Evolutionary conservation across 345 rosid species (phyloP).

Genomic region (Eucalyptus erythrocorys): DNA sequence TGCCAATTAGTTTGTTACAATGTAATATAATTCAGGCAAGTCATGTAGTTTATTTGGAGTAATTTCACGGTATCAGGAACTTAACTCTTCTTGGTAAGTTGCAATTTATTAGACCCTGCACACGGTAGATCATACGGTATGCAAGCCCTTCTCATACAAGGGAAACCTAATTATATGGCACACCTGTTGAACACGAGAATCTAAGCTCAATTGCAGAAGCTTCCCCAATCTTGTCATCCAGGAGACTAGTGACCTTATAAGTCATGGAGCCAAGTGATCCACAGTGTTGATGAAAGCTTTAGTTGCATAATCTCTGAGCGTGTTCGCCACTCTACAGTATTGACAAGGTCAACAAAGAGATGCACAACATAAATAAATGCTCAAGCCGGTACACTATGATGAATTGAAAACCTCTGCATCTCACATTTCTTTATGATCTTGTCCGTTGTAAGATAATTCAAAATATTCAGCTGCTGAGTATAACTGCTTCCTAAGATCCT

Average conservation of each 20-base stretch:
- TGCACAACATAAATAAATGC: not conserved
- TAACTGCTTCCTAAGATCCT: conserved; percentile 56
- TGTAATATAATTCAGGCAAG: not conserved
- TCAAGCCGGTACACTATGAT: not conserved
- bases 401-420: not conserved
- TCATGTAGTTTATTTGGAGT: not conserved
- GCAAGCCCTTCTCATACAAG: not conserved
- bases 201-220: conserved; percentile 39
- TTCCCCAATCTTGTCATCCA: conserved; percentile 39
- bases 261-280: conserved; percentile 85
- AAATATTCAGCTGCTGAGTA: conserved; percentile 85
- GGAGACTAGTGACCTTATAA: conserved; percentile 35
- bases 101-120: not conserved
- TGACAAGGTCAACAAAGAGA: not conserved
- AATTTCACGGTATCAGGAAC: not conserved
- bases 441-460: conserved; percentile 47
- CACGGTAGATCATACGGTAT: not conserved
- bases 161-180: not conserved
- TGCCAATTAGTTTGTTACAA: not conserved
- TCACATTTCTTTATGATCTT: conserved; percentile 62
- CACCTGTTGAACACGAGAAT: conserved; percentile 62
- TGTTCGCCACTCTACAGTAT: conserved; percentile 45
- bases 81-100: not conserved
- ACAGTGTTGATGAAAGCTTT: conserved; percentile 71
- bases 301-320: conserved; percentile 55